Evolutionary conservation across 2,329 filamentous ascomycete genomes (phyloP), one percentile per base, ranked within the genome.

Genomic region (Albifimbria verrucaria): DNA sequence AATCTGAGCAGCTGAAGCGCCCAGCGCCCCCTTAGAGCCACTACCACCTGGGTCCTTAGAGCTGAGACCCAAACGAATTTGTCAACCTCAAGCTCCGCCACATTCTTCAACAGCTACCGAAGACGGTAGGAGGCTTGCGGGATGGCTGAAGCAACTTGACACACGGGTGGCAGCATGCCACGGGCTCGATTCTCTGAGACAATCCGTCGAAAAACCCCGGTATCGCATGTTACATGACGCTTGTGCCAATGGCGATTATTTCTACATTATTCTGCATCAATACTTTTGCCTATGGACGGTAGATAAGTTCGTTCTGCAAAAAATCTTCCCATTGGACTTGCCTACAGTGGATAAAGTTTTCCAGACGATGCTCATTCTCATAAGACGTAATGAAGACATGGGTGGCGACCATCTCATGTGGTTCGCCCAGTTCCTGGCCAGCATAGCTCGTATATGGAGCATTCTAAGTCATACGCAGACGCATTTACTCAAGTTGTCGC

Each of bases 201-300:
- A 58, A n/a, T 48, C 48, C 39, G 60, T 77, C 2, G 81, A 81
- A 54, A 61, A 64, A 44, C 71, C 71, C 22, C 77, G 87, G 25
- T 72, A 83, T 28, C 57, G 65, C n/a, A 73, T 88, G 7, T 69
- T 92, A 12, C 62, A 58, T 23, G 72, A 81, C 22, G 87, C 88
- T 1, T 87, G 83, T 57, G 43, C 56, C 2, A 60, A 64, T 1
- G 66, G 76, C 4, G 89, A 92, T 64, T 56, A 73, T 46, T 82
- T 88, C 62, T 92, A 87, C 63, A 59, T 91, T 48, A 73, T 78
- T 6, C 64, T 89, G 12, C 87, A 89, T 62, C 86, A 89, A 62
- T 54, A 87, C 2, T 86, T 83, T 65, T 88, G 85, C 62, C 62
- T 79, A 20, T 82, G 80, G 77, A 77, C 76, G 3, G 52, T 69